Percentiles rank a stretch among this genome's conserved stretches.
Evolutionary conservation across 2,329 filamentous ascomycete genomes (phyloP).

Genomic region (Dactylellina sp.): DNA sequence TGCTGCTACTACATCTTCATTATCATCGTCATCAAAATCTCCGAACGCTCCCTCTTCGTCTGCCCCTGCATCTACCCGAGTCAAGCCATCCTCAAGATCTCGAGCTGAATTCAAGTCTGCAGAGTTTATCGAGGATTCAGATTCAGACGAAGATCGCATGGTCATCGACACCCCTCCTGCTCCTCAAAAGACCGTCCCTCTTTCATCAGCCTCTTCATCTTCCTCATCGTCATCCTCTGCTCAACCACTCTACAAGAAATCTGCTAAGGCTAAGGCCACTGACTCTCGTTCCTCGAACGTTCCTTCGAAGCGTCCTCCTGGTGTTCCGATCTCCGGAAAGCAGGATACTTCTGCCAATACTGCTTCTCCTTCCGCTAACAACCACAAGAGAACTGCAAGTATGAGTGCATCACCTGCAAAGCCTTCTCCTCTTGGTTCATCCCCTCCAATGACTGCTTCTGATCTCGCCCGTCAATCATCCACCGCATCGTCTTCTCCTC

Average conservation of each 20-base stretch:
- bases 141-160: slow-evolving; percentile 48
- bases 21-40: slow-evolving; percentile 28
- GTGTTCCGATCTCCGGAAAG: slow-evolving; percentile 13
- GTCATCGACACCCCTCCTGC: slow-evolving; percentile 33
- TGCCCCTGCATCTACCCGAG: slow-evolving; percentile 25
- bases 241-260: slow-evolving; percentile 51
- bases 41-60: slow-evolving; percentile 26
- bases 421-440: slow-evolving; percentile 60
- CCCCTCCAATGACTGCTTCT: slow-evolving; percentile 58
- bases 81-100: slow-evolving; percentile 10
- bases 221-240: slow-evolving; percentile 49
- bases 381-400: slow-evolving; percentile 53
- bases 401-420: slow-evolving; percentile 60
- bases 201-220: slow-evolving; percentile 30
- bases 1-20: slow-evolving; percentile 19
- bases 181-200: slow-evolving; percentile 20
- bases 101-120: slow-evolving; percentile 44
- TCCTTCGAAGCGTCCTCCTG: slow-evolving; percentile 47
- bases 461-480: slow-evolving; percentile 46
- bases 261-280: slow-evolving; percentile 26
- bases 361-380: slow-evolving; percentile 32
- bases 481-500: slow-evolving; percentile 49
- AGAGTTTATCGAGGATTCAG: slow-evolving; percentile 54
- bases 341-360: slow-evolving; percentile 9
- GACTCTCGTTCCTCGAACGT: slow-evolving; percentile 29